A percentile compares a stretch with the other conserved stretches of the same genome.
Conservation (phyloP, 2,329 filamentous ascomycete species). For the Beauveria scarabaeidicola region DNA sequence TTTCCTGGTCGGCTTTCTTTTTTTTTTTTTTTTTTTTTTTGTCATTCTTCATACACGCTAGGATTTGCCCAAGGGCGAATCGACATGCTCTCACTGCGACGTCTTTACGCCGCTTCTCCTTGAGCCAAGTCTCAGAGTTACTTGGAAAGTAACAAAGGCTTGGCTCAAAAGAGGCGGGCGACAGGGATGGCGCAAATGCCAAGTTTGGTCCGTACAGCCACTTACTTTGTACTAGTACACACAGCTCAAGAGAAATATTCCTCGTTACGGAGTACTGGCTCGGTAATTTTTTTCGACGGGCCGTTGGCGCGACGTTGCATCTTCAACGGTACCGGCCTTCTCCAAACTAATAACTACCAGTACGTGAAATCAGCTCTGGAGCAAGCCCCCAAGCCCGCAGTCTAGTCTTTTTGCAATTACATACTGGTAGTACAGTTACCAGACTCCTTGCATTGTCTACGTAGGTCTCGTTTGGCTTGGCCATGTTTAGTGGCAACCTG, state of each 20-base stretch:
- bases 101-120: neutral
- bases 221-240: neutral
- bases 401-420: neutral
- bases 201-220: neutral
- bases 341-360: neutral
- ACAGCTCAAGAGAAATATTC: neutral
- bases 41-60: too few relatives aligned
- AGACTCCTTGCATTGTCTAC: too few relatives aligned
- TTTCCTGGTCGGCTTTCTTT: too few relatives aligned
- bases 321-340: neutral
- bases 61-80: too few relatives aligned
- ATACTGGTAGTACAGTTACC: neutral
- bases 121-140: neutral
- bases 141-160: neutral
- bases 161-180: neutral
- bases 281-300: neutral
- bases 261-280: neutral
- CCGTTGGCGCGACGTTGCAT: slow-evolving; percentile 11
- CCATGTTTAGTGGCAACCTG: neutral
- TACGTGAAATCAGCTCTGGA: neutral
- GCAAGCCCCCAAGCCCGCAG: neutral
- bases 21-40: too few relatives aligned
- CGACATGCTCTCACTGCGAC: too few relatives aligned
- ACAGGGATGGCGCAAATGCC: slow-evolving; percentile 2
- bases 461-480: neutral